Conservation (phyloP, 2,329 filamentous ascomycete genomes). For the Botrytis tulipae region DNA sequence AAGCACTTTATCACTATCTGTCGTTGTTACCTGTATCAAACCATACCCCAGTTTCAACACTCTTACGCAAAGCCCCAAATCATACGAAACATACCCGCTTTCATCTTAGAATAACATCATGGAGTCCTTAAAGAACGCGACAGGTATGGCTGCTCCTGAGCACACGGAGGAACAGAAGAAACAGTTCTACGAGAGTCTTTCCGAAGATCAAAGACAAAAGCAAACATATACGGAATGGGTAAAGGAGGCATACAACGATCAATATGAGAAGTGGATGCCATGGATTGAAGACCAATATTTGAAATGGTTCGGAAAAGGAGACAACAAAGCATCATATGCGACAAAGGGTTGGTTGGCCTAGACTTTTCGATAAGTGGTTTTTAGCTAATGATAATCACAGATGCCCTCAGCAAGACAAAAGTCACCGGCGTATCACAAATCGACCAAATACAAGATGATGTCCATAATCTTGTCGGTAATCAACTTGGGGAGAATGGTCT, state of each 20-base stretch:
- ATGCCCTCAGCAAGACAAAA: conserved; percentile 67
- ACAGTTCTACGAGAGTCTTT: conserved; percentile 26
- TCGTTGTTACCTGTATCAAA: background rate
- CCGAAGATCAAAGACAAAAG: conserved; percentile 27
- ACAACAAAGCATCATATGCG: conserved; percentile 73
- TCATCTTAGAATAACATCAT: background rate
- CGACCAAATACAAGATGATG: conserved; percentile 19
- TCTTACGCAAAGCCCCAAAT: background rate
- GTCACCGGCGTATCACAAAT: conserved; percentile 59
- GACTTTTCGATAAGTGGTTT: background rate
- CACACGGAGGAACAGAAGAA: conserved; percentile 28
- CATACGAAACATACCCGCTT: background rate
- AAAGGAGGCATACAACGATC: conserved; percentile 62
- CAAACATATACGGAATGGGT: conserved; percentile 51
- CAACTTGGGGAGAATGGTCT: conserved; percentile 69
- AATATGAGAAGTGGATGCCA: conserved; percentile 74
- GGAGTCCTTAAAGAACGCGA: conserved; percentile 9
- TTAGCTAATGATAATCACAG: conserved; percentile 41
- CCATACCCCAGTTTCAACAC: background rate
- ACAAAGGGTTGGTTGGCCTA: conserved; percentile 56
- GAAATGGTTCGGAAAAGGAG: conserved; percentile 65
- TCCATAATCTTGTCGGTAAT: conserved; percentile 41
- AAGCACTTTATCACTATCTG: background rate
- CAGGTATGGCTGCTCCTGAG: background rate
- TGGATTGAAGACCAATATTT: conserved; percentile 75